phyloP scores from a whole-genome alignment of 108 stramenopile species.

The Parietichytrium sp. region DNA sequence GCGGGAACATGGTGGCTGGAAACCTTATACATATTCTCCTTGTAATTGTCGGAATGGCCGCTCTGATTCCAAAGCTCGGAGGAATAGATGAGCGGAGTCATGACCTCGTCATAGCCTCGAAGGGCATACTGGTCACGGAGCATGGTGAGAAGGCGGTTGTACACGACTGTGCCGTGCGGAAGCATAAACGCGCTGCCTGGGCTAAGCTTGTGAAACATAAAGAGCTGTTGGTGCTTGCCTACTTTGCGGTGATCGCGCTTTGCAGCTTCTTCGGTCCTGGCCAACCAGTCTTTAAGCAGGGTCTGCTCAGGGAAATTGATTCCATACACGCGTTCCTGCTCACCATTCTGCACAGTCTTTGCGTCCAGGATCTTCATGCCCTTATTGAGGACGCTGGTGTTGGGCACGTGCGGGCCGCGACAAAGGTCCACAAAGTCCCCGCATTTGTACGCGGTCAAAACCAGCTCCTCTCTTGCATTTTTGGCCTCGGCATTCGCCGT shows the following conservation, averaged over 20 bases:
- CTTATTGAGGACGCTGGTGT: conserved; percentile 87
- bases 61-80: conserved; percentile 95
- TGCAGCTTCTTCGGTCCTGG: conserved; percentile 88
- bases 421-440: conserved; percentile 96
- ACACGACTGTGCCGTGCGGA: conserved; percentile 86
- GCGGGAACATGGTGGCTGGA: background rate
- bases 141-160: conserved; percentile 85
- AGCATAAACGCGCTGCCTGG: conserved; percentile 87
- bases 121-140: conserved; percentile 79
- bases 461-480: too few species aligned
- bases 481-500: background rate
- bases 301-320: conserved; percentile 95
- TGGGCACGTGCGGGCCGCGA: conserved; percentile 90
- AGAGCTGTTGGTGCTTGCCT: conserved; percentile 90
- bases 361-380: conserved; percentile 79
- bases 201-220: conserved; percentile 88
- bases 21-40: conserved; percentile 83
- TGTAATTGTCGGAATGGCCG: conserved; percentile 95
- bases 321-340: conserved; percentile 83
- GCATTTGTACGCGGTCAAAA: conserved; percentile 71
- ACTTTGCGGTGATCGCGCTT: conserved; percentile 92
- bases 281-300: conserved; percentile 74
- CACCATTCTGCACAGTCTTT: conserved; percentile 72
- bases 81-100: conserved; percentile 97
- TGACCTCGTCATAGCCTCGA: conserved; percentile 86